Base-by-base conservation (phyloP, 495 filamentous ascomycete species). In the Podospora appendiculata region DNA sequence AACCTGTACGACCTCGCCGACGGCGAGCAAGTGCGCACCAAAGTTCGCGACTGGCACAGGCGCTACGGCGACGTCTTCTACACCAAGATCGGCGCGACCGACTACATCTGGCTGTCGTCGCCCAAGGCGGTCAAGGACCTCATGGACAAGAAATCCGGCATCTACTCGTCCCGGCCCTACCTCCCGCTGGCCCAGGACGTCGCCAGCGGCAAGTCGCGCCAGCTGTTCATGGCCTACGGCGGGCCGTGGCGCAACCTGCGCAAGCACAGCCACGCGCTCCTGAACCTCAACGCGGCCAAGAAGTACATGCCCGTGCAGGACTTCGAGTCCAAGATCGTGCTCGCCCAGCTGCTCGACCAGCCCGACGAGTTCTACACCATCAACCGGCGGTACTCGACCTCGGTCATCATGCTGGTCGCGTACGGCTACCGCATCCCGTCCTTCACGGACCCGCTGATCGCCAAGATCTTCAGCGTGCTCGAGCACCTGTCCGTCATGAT, bases 151-250 rank as follows among this genome's bases (percentile, higher is more conserved):
- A 58, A 55, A 42, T 61, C 58, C 12, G 54, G 59, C 6, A 58
- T 61, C 33, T 63, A 60, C 44, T 62, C 52, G 17, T 54, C 55
- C 18, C 50, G 65, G 17, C 63, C 32, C 0, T 50, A 38, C 3
- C 71, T 66, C 6, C 69, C 67, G 41, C 63, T 81, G 10, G 58
- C 61, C 1, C 56, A 69, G 42, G 59, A 65, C 2, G 54, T 76
- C 38, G 68, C 67, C 0, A 46, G 55, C 1, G 70, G 69, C 3
- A 67, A 76, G 44, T 36, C 32, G 7, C 70, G 74, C 44, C 54
- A 70, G 10, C 58, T 73, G 0, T 36, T 76, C 1, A 67, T 71
- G 55, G 59, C 64, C 0, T 72, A 73, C 51, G 65, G 66, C 25
- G 33, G 57, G 0, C 48, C 56, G 17, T 78, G 68, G 68, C 54